phyloP scores from a whole-genome alignment of 176 grass and related monocot species.

The Triticum dicoccoides region DNA sequence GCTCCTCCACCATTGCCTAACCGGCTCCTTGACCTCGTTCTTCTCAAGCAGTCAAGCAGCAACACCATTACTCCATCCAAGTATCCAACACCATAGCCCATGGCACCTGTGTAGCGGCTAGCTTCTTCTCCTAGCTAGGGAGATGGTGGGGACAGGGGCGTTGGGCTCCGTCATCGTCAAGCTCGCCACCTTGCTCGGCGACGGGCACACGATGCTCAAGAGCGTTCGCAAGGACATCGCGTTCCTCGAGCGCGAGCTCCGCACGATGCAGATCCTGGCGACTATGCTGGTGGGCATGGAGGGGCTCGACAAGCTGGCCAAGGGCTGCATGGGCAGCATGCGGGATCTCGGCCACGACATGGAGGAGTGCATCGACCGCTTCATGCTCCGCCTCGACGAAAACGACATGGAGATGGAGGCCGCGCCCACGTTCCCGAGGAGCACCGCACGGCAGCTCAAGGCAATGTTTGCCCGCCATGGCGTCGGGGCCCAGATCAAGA shows the following conservation, averaged over 20 bases:
- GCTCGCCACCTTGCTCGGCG: neutral
- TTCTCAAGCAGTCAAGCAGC: no score
- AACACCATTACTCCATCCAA: neutral
- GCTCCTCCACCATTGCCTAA: neutral
- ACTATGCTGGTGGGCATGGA: neutral
- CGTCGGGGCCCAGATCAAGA: neutral
- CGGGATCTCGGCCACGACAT: neutral
- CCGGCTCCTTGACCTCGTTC: no score
- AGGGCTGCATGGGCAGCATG: neutral
- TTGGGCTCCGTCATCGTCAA: neutral
- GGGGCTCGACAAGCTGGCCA: neutral
- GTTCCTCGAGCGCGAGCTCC: neutral
- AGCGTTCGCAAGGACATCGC: neutral
- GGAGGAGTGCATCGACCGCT: neutral
- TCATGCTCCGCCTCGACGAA: neutral
- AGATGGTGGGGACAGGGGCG: neutral
- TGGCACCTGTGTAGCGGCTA: neutral
- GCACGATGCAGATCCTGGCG: neutral
- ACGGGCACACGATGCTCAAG: neutral
- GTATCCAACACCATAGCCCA: neutral
- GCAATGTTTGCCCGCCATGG: neutral
- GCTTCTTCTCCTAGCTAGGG: neutral
- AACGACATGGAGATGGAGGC: neutral
- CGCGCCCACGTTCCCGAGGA: neutral
- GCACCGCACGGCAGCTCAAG: neutral